These are phyloP conservation scores for Marasmius oreades DNA, from an alignment of 1,284 basidiomycete genomes.

Conservation along the genomic window DNA sequence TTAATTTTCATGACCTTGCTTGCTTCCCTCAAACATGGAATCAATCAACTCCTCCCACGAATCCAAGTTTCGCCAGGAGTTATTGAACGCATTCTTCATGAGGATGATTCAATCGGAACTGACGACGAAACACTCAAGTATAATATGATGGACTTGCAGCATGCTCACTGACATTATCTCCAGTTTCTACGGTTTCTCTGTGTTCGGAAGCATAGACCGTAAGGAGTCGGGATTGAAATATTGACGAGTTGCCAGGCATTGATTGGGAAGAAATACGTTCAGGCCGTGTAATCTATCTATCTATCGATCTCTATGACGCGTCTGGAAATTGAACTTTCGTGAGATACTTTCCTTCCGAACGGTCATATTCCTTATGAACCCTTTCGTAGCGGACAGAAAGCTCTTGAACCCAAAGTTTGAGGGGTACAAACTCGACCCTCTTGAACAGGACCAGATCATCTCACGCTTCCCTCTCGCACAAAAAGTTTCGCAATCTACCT, in stretches of 20 bases:
- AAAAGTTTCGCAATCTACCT: constrained; percentile 56
- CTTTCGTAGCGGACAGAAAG: constrained; percentile 11
- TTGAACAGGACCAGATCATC: constrained; percentile 54
- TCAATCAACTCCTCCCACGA: too few species aligned
- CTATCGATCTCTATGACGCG: background rate
- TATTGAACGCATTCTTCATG: constrained; percentile 51
- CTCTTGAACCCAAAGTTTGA: constrained; percentile 84
- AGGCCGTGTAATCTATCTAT: too few species aligned
- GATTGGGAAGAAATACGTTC: too few species aligned
- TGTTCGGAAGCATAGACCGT: constrained; percentile 56
- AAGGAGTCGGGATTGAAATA: constrained; percentile 53
- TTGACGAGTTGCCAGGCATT: too few species aligned
- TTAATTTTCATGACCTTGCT: too few species aligned
- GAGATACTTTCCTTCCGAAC: background rate
- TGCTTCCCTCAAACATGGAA: too few species aligned
- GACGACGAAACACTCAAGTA: constrained; percentile 63
- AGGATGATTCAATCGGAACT: constrained; percentile 60
- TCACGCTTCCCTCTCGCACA: constrained; percentile 47
- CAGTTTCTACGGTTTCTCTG: constrained; percentile 58
- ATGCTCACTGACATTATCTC: background rate
- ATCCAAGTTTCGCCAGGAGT: constrained; percentile 14
- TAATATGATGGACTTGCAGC: constrained; percentile 24
- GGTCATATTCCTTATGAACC: constrained; percentile 5
- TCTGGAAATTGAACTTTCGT: background rate
- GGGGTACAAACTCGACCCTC: constrained; percentile 70